Evolutionary conservation across 2,329 filamentous ascomycete genomes (phyloP).

Genomic region (Aspergillus sojae): DNA sequence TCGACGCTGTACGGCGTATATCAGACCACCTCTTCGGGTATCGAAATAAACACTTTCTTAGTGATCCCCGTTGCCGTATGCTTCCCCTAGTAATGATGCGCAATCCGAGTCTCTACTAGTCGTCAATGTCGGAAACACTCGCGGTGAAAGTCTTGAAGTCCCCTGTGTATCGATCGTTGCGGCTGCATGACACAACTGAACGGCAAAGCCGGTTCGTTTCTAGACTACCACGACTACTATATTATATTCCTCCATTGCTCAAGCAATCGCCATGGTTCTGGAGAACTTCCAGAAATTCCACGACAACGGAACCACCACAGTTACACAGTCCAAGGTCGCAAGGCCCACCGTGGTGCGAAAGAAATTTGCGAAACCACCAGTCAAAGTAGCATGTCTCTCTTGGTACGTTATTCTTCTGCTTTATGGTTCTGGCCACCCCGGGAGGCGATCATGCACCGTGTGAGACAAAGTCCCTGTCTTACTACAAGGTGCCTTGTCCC

Average conservation of each 20-base stretch:
- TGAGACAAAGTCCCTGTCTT: conserved; percentile 8
- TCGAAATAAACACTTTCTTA: conserved; percentile 10
- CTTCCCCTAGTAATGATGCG: conserved; percentile 15
- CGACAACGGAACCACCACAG: conserved; percentile 20
- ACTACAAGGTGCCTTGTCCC: conserved; percentile 8
- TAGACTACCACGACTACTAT: background rate
- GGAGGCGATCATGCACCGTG: background rate
- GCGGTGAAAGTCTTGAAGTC: conserved; percentile 1
- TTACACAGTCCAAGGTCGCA: conserved; percentile 28
- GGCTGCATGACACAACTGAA: conserved; percentile 14
- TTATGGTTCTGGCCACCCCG: background rate
- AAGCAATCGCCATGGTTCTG: conserved; percentile 25
- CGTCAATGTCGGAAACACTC: conserved; percentile 4
- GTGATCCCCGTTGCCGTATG: background rate
- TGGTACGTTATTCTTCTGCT: conserved; percentile 35
- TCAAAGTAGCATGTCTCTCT: conserved; percentile 48
- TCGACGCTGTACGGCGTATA: conserved; percentile 8
- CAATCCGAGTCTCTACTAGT: conserved; percentile 9
- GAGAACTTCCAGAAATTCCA: conserved; percentile 19
- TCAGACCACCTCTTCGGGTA: conserved; percentile 30
- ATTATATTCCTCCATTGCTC: conserved; percentile 1
- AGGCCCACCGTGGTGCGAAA: conserved; percentile 40
- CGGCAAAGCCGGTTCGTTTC: background rate
- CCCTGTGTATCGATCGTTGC: conserved; percentile 1
- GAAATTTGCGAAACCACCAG: conserved; percentile 49